These are phyloP conservation scores for Rutstroemia sp. DNA, from an alignment of 2,329 filamentous ascomycete genomes.

Conservation along the genomic window DNA sequence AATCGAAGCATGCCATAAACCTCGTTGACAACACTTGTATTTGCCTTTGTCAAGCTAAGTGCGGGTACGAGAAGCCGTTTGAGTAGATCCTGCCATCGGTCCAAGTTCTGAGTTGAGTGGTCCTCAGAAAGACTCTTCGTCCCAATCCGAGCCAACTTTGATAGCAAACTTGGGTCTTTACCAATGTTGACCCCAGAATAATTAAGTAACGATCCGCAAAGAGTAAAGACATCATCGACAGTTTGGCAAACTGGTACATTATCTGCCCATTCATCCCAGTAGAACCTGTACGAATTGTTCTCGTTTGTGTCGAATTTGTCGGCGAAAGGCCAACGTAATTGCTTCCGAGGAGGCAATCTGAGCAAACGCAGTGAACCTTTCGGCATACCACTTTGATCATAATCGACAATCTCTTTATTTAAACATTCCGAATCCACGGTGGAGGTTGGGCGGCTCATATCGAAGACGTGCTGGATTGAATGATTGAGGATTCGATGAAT, in stretches of 20 bases:
- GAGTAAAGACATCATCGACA: conserved; percentile 81
- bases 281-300: conserved; percentile 76
- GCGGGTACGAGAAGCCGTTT: conserved; percentile 81
- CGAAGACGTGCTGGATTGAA: conserved; percentile 70
- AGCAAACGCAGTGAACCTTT: conserved; percentile 62
- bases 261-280: conserved; percentile 96
- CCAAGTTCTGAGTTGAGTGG: conserved; percentile 58
- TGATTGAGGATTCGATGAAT: conserved; percentile 82
- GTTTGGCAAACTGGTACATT: conserved; percentile 87
- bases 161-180: conserved; percentile 67
- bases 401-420: conserved; percentile 41
- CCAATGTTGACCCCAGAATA: conserved; percentile 85
- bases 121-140: conserved; percentile 66
- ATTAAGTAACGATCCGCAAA: conserved; percentile 79
- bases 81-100: conserved; percentile 79
- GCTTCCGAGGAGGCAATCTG: conserved; percentile 54
- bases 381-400: conserved; percentile 59
- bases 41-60: conserved; percentile 77
- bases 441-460: conserved; percentile 26
- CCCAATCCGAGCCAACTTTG: conserved; percentile 82
- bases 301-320: conserved; percentile 71
- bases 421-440: conserved; percentile 38
- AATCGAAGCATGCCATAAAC: conserved; percentile 76
- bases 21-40: conserved; percentile 77
- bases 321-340: conserved; percentile 75